Evolutionary conservation across 345 rosid species (phyloP).

Genomic region (Raphanus raphanistrum): DNA sequence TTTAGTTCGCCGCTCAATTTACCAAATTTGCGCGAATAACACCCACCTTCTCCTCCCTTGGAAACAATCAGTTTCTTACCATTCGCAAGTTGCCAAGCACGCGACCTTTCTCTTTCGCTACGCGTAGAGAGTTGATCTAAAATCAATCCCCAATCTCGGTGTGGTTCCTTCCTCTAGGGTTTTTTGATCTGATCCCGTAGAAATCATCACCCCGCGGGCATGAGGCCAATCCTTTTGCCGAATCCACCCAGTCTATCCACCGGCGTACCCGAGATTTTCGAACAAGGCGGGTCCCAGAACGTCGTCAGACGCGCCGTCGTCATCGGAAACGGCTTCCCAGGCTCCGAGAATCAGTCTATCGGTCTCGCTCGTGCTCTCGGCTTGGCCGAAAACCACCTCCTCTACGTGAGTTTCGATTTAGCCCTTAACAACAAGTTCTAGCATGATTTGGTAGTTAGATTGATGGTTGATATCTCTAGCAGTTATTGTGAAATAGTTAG

Average conservation of each 20-base stretch:
- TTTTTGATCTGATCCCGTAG: conserved; percentile 18
- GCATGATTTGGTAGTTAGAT: conserved; percentile 3
- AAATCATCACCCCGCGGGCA: conserved; percentile 36
- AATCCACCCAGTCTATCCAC: conserved; percentile 68
- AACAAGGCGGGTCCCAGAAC: conserved; percentile 61
- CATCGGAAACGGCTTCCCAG: conserved; percentile 80
- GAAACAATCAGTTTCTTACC: conserved; percentile 6
- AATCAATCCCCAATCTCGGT: neutral
- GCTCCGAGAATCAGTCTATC: conserved; percentile 88
- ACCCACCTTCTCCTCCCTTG: neutral
- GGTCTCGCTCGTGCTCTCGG: conserved; percentile 93
- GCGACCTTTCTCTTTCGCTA: conserved; percentile 10
- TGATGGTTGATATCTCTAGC: no score
- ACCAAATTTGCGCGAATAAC: neutral
- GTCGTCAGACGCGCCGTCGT: conserved; percentile 86
- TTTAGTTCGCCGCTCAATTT: neutral
- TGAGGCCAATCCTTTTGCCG: conserved; percentile 89
- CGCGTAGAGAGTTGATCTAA: neutral
- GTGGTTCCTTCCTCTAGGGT: conserved; percentile 23
- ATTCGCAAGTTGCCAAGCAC: conserved; percentile 26
- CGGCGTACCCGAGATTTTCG: conserved; percentile 93
- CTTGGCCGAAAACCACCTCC: conserved; percentile 60
- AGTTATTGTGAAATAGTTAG: no score
- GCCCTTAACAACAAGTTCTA: neutral
- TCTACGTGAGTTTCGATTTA: conserved; percentile 57